Evolutionary conservation across 192 early-diverging fungal genomes (phyloP).

Genomic region (Spizellomyces sp.): DNA sequence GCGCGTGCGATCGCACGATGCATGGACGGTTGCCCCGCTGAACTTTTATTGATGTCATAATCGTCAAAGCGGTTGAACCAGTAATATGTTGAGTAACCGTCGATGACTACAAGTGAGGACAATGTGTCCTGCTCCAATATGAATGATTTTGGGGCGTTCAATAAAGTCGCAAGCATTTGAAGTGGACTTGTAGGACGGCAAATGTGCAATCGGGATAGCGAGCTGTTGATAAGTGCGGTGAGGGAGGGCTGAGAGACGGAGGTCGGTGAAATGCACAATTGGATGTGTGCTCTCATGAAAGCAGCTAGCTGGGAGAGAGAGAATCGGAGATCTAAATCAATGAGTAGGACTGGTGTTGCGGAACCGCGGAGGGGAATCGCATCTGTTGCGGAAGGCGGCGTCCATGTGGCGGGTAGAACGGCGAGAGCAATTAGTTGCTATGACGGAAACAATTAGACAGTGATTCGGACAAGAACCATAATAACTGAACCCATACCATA

Average conservation of each 20-base stretch:
- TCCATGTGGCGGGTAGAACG: conserved; percentile 2
- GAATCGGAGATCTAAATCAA: conserved; percentile 19
- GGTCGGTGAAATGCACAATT: background rate
- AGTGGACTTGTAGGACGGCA: conserved; percentile 2
- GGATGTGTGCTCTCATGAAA: conserved; percentile 15
- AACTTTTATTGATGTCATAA: background rate
- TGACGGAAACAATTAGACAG: background rate
- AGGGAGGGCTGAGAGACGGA: background rate
- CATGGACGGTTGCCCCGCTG: background rate
- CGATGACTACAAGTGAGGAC: conserved; percentile 4
- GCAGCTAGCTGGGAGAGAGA: background rate
- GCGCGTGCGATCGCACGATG: background rate
- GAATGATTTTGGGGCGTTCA: background rate
- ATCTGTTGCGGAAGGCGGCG: background rate
- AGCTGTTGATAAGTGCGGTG: conserved; percentile 3
- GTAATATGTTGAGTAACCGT: conserved; percentile 12
- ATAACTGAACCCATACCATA: conserved; percentile 1
- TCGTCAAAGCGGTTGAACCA: conserved; percentile 19
- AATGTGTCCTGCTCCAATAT: background rate
- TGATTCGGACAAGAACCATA: background rate
- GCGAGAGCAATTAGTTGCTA: conserved; percentile 5
- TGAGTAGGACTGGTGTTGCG: conserved; percentile 3
- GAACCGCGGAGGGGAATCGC: conserved; percentile 4
- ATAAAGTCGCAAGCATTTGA: conserved; percentile 7
- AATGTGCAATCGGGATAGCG: conserved; percentile 1